Evolutionary conservation across 75 land plant species (phyloP).

Genomic region (Cunninghamia lanceolata): DNA sequence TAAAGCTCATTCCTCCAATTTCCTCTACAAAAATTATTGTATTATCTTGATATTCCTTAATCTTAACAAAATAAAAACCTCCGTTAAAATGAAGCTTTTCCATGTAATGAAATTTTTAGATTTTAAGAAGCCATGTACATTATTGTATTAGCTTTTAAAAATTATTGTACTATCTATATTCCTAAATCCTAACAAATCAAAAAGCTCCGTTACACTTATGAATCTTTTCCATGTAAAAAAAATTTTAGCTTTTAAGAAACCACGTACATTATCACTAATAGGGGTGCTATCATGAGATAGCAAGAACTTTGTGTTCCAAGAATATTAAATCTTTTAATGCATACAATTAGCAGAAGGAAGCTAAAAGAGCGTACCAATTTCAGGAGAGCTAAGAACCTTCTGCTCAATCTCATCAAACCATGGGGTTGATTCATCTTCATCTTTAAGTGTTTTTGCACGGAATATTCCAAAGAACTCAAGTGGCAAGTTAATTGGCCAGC

Average conservation of each 20-base stretch:
- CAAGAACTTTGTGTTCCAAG: background rate
- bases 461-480: constrained; percentile 97
- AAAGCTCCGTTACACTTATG: background rate
- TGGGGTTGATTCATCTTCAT: constrained; percentile 68
- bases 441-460: constrained; percentile 59
- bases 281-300: background rate
- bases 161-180: background rate
- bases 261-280: background rate
- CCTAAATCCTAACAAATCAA: background rate
- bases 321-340: background rate
- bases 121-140: background rate
- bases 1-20: background rate
- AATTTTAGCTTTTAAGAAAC: background rate
- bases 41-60: background rate
- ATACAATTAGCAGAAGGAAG: background rate
- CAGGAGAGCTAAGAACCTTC: constrained; percentile 91
- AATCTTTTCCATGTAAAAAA: background rate
- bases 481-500: constrained; percentile 97
- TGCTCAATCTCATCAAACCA: constrained; percentile 97
- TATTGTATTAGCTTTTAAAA: background rate
- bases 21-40: background rate
- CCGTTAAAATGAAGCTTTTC: background rate
- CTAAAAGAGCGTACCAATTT: constrained; percentile 65
- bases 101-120: background rate
- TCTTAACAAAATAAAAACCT: background rate